Conservation (phyloP, 306 rosid genomes). For the Echinosophora koreensis region DNA sequence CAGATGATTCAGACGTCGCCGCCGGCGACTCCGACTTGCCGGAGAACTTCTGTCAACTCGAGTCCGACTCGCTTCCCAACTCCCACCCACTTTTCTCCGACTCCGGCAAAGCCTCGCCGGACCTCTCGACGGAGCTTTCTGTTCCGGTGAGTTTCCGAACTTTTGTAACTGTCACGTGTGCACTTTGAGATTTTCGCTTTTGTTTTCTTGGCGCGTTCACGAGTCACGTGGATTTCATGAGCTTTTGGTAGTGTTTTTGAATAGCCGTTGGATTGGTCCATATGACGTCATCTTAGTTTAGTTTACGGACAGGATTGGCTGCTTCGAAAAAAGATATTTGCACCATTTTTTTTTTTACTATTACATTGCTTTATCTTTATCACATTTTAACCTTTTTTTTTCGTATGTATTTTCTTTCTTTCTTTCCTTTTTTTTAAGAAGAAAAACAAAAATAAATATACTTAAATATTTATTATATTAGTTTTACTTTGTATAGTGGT, state of each 20-base stretch:
- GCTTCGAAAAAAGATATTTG: background rate
- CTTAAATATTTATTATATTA: no score
- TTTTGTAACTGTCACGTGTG: background rate
- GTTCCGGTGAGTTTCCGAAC: constrained; percentile 68
- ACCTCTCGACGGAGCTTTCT: constrained; percentile 79
- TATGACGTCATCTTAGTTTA: background rate
- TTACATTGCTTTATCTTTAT: no score
- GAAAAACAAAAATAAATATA: no score
- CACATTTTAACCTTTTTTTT: no score
- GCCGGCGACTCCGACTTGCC: constrained; percentile 46
- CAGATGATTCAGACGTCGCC: constrained; percentile 48
- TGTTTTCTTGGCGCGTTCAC: background rate
- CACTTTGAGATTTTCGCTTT: background rate
- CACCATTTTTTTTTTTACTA: no score
- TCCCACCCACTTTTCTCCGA: constrained; percentile 57
- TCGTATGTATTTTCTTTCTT: no score
- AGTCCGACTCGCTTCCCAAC: constrained; percentile 49
- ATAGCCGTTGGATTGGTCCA: background rate
- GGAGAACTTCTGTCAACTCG: constrained; percentile 56
- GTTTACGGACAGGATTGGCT: background rate
- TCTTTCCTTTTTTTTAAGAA: no score
- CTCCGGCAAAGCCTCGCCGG: constrained; percentile 54
- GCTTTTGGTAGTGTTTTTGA: background rate
- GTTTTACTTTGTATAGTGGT: background rate
- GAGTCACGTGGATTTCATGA: background rate